Evolutionary conservation across 352 stramenopile genomes (phyloP), one percentile per base, ranked within the genome.

Genomic region (Peronospora farinosa): DNA sequence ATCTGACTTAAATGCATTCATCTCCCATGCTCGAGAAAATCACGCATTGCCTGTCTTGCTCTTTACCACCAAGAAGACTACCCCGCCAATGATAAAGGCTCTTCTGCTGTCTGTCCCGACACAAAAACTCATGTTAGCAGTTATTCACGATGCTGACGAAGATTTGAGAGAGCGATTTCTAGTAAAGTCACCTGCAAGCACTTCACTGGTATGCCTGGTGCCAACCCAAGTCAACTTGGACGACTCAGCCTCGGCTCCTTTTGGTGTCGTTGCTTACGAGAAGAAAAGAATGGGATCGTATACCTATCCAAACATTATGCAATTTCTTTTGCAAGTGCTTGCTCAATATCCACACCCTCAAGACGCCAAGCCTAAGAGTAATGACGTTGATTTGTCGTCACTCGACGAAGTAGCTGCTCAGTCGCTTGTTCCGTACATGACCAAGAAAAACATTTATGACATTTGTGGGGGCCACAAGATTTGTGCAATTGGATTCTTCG

Each of bases 401-500:
- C 40, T 67, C 2, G 63, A 68, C 2, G 61, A 68, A 25, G 39
- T 42, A n/a, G 54, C 64, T 27, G 47, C 47, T 0, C 44, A 55
- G 16, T 40, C 60, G 5, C 40, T 63, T 32, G 63, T 86, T 11
- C 72, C 74, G n/a, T 83, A 86, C 28, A 8, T 88, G 44, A 67
- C 47, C 7, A 77, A 74, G 38, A 56, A 75, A 7, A 86, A 82
- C 39, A 32, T 86, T 9, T 60, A 69, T 15, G 35, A 72, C 3
- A 47, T 81, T 0, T 92, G 80, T 40, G 46, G 43, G 5, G 74
- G 70, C 42, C 81, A 68, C 54, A 83, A 73, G 21, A 84, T 92
- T 47, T 92, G 80, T 56, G 78, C 72, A 5, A 87, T 92, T 37
- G 78, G 74, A 9, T 88, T 91, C 44, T 84, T 88, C 19, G 72